Evolutionary conservation across 2,329 filamentous ascomycete genomes (phyloP).

Genomic region (Thermoascus crustaceus): DNA sequence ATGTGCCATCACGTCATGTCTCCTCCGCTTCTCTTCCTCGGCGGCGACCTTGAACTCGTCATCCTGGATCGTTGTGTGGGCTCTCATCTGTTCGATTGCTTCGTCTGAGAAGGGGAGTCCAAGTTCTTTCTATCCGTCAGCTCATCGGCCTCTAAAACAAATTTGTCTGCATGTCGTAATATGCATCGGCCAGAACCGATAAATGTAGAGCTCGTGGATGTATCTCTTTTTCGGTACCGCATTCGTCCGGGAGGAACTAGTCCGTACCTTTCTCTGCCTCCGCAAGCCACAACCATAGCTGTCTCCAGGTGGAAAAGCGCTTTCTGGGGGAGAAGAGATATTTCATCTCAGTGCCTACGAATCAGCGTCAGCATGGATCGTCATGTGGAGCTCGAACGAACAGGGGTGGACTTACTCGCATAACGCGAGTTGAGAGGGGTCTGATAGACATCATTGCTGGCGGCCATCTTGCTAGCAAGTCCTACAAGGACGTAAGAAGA

Average conservation of each 20-base stretch:
- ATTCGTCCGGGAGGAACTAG: slow-evolving; percentile 4
- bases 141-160: slow-evolving; percentile 6
- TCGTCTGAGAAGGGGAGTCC: slow-evolving; percentile 65
- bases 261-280: slow-evolving; percentile 60
- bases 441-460: slow-evolving; percentile 50
- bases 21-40: slow-evolving; percentile 61
- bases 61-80: slow-evolving; percentile 66
- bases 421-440: slow-evolving; percentile 66
- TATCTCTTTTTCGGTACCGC: background rate
- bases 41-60: slow-evolving; percentile 67
- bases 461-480: slow-evolving; percentile 23
- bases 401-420: slow-evolving; percentile 43
- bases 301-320: slow-evolving; percentile 69
- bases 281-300: slow-evolving; percentile 78
- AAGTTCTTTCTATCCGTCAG: slow-evolving; percentile 45
- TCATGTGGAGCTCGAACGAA: slow-evolving; percentile 6
- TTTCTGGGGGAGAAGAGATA: slow-evolving; percentile 70
- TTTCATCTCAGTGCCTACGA: slow-evolving; percentile 56
- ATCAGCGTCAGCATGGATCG: slow-evolving; percentile 2
- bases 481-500: too few species aligned
- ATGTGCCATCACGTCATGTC: slow-evolving; percentile 4
- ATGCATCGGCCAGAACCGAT: too few species aligned
- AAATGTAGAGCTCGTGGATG: slow-evolving; percentile 5
- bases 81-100: slow-evolving; percentile 67
- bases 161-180: too few species aligned